Percentiles rank a stretch among this genome's conserved stretches.
phyloP scores from a whole-genome alignment of 139 green algal species.

The Chlamydomonas schloesseri region DNA sequence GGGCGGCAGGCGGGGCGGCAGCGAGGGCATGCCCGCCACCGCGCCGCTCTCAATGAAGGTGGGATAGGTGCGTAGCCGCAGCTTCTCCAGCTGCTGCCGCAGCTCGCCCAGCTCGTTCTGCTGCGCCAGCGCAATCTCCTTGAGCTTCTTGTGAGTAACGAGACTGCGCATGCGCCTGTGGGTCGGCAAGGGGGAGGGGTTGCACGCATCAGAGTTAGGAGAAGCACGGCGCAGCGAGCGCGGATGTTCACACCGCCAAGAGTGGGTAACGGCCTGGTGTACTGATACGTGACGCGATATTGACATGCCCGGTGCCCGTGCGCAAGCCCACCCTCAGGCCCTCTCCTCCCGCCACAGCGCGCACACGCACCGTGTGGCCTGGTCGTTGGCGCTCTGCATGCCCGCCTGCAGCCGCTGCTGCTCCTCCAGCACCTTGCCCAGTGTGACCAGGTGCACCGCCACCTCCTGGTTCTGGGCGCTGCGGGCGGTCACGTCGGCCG shows the following conservation, averaged over 20 bases:
- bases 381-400: conserved; percentile 48
- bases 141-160: conserved; percentile 74
- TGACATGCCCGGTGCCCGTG: no score
- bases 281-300: no score
- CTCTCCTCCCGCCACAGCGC: no score
- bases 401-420: conserved; percentile 52
- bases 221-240: no score
- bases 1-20: conserved; percentile 12
- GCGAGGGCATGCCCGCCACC: background rate
- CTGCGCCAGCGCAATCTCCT: conserved; percentile 74
- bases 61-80: conserved; percentile 71
- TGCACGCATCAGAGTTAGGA: background rate
- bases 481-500: background rate
- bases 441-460: conserved; percentile 52
- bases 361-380: conserved; percentile 21
- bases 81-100: conserved; percentile 56
- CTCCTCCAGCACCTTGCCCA: conserved; percentile 59
- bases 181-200: background rate
- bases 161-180: conserved; percentile 61
- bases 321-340: no score
- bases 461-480: conserved; percentile 52
- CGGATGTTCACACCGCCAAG: no score
- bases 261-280: no score
- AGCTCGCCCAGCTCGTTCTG: conserved; percentile 63
- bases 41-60: conserved; percentile 58